Base-by-base conservation (phyloP, 306 rosid species). In the Ziziphus jujuba region DNA sequence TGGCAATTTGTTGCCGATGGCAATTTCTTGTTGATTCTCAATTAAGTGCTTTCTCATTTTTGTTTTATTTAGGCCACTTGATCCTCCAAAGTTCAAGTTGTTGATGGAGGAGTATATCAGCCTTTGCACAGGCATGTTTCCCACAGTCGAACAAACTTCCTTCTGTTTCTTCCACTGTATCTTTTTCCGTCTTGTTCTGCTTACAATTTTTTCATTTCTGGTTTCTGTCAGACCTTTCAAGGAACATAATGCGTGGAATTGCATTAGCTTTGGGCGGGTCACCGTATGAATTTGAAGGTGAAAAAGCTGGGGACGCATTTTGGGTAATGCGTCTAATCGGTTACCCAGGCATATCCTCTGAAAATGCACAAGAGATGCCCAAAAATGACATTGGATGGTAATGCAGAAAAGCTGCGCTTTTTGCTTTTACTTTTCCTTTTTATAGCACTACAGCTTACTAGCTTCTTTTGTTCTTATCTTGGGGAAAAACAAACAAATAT, bases 241-340 rank as follows among this genome's bases (percentile, higher is more conserved):
- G 79, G 72, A 90, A 80, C 66, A 90, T 90, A 25, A 74, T 93
- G 96, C 88, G 90, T 4, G 98, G 97, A 71, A 88, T 93, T 36
- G 96, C 95, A 65, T 75, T 90, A 63, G 99, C 90, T 63, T 68
- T 90, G 82, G 90, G 92, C 13, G 97, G 96, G 68, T 83, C 96
- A 8, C 87, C 95, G 7, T 75, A 86, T 68, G 99, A 90, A 77
- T 90, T 93, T 70, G 99, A 93, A 80, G 99, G 95, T 47, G 78
- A 82, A 8, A 88, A 91, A 82, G 99, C 97, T 34, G 97, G 97
- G 60, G 76, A 93, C 78, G 84, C 99, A 50, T 93, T 93, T 73
- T 93, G 97, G 97, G 92, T 83, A 12, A 83, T 81, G 87, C 84
- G 99, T 38, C 79, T 90, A 36, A 77, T 88, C 17, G 99, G 97